Evolutionary conservation across 1,139 yeast genomes (phyloP).

Genomic region (Geotrichum macrosporum): DNA sequence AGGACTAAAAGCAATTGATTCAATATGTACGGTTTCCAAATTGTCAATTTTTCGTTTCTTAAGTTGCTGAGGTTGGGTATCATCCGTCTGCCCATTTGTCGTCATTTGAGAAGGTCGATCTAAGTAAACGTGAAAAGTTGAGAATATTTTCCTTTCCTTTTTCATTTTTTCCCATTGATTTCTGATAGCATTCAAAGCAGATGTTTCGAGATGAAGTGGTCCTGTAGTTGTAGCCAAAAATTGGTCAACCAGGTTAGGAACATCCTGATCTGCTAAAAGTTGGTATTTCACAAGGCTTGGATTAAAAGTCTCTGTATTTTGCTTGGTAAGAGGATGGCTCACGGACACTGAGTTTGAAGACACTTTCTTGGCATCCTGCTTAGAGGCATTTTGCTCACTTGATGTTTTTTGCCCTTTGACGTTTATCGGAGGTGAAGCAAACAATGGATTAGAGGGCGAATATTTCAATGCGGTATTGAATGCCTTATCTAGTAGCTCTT

Average conservation of each 20-base stretch:
- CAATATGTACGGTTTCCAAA: no score
- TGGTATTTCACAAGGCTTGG: not conserved
- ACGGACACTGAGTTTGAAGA: not conserved
- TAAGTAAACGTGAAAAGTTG: not conserved
- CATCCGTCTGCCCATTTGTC: no score
- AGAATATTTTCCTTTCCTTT: conserved; percentile 41
- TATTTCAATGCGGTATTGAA: no score
- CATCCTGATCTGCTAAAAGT: conserved; percentile 2
- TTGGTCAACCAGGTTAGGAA: conserved; percentile 23
- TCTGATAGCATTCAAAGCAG: conserved; percentile 17
- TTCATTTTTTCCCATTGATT: conserved; percentile 36
- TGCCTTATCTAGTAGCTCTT: not conserved
- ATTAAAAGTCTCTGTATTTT: no score
- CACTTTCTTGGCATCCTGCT: not conserved
- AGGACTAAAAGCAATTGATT: no score
- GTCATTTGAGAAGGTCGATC: no score
- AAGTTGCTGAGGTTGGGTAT: no score
- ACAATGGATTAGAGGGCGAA: no score
- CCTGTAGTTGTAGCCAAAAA: conserved; percentile 24
- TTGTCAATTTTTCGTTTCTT: no score
- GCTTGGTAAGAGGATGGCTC: no score
- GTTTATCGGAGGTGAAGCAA: no score
- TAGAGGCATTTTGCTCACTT: not conserved
- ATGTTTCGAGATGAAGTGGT: conserved; percentile 14
- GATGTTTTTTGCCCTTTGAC: no score